A percentile compares a stretch with the other conserved stretches of the same genome.
phyloP scores from a whole-genome alignment of 805 yeast species.

The Ogataea neopini region DNA sequence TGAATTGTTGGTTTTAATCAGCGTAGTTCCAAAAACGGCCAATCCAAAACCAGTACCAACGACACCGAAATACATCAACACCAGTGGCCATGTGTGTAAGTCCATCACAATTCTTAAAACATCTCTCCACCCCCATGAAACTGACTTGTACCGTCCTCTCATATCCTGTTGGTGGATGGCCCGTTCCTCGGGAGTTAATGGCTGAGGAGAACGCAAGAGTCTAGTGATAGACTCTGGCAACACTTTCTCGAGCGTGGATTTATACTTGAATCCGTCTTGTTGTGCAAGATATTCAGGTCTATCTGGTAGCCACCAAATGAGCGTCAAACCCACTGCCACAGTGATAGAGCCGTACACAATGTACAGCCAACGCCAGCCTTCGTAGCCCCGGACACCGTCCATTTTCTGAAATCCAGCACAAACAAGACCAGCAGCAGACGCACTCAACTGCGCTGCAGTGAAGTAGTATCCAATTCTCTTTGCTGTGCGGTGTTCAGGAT shows the following conservation, averaged over 20 bases:
- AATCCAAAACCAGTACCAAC: constrained; percentile 90
- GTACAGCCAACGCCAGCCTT: constrained; percentile 89
- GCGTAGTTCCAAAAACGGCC: constrained; percentile 81
- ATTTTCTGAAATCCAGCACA: constrained; percentile 86
- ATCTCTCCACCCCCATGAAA: constrained; percentile 62
- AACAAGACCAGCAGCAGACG: constrained; percentile 85
- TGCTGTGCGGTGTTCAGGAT: constrained; percentile 75
- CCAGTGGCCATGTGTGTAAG: constrained; percentile 72
- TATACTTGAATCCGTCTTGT: constrained; percentile 9
- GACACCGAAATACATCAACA: constrained; percentile 89
- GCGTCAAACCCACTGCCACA: constrained; percentile 57
- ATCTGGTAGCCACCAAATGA: constrained; percentile 87
- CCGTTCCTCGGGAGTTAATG: constrained; percentile 55
- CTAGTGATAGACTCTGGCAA: constrained; percentile 22
- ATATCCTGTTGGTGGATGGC: constrained; percentile 61
- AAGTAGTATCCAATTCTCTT: constrained; percentile 83
- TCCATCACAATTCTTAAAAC: constrained; percentile 57
- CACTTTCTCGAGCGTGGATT: constrained; percentile 21
- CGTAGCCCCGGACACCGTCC: constrained; percentile 66
- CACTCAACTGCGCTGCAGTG: constrained; percentile 90
- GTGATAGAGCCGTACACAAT: constrained; percentile 75
- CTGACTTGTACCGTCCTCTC: constrained; percentile 46
- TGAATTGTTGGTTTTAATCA: constrained; percentile 67
- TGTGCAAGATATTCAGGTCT: constrained; percentile 48
- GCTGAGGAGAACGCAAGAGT: constrained; percentile 36